Percentiles rank a stretch among this genome's conserved stretches.
Conservation (phyloP, 495 filamentous ascomycete species). For the Clavariopsis aquatica region DNA sequence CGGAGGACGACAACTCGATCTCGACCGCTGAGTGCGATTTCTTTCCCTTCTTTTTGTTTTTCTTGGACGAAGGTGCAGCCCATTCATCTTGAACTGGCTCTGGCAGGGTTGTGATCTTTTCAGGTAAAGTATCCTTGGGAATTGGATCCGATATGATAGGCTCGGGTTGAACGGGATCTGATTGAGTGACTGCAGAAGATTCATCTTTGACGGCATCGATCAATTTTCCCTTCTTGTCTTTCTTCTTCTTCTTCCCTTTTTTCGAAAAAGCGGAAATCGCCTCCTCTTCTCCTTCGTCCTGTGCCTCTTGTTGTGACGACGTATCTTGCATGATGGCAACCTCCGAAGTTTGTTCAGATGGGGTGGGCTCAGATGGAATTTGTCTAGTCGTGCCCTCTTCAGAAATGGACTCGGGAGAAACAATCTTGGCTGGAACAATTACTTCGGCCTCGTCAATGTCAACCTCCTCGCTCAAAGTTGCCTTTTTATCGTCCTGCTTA, state of each 20-base stretch:
- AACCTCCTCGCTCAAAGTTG: neutral
- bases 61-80: conserved; percentile 9
- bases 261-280: neutral
- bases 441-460: neutral
- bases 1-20: neutral
- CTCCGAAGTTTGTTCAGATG: neutral
- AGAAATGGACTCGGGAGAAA: neutral
- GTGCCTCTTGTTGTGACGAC: neutral
- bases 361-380: neutral
- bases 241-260: conserved; percentile 7
- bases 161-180: too few relatives aligned
- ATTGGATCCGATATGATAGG: neutral
- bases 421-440: neutral
- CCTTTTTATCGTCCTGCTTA: neutral
- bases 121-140: neutral
- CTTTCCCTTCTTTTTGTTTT: conserved; percentile 28
- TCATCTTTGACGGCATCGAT: conserved; percentile 24
- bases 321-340: neutral
- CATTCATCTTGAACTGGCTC: conserved; percentile 11
- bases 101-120: neutral
- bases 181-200: neutral
- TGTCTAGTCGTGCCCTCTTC: neutral
- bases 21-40: conserved; percentile 5
- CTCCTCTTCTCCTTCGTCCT: conserved; percentile 5
- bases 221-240: conserved; percentile 27